A percentile compares a stretch with the other conserved stretches of the same genome.
These are phyloP conservation scores for Pyracantha coccinea DNA, from an alignment of 331 rosid species.

Conservation along the genomic window DNA sequence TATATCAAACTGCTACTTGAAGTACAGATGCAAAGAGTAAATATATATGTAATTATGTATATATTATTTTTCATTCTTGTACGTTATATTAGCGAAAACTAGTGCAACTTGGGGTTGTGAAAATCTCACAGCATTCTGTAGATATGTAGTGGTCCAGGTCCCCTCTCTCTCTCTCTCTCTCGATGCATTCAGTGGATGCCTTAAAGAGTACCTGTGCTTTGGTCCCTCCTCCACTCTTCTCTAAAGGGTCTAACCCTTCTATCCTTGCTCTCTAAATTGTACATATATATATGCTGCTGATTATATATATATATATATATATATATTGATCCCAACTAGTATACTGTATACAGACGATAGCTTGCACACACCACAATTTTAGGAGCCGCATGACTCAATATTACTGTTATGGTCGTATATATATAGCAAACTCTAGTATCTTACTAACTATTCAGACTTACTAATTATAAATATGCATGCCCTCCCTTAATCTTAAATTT, in stretches of 20 bases:
- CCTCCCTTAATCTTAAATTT: neutral
- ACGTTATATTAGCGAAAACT: constrained; percentile 6
- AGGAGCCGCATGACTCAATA: neutral
- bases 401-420: too few species aligned
- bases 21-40: neutral
- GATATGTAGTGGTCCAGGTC: constrained; percentile 39
- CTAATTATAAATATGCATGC: neutral
- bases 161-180: constrained; percentile 8
- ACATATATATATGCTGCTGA: neutral
- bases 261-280: neutral
- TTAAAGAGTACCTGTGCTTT: constrained; percentile 64
- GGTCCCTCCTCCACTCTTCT: constrained; percentile 87
- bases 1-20: neutral
- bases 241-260: neutral
- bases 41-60: neutral
- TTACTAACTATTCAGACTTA: neutral
- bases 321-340: neutral
- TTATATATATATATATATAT: too few species aligned
- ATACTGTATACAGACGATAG: neutral
- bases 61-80: neutral
- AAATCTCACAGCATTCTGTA: constrained; percentile 55
- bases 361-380: neutral
- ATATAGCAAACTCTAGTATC: neutral
- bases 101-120: constrained; percentile 43
- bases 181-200: constrained; percentile 43